A percentile compares a stretch with the other conserved stretches of the same genome.
These are phyloP conservation scores for Cercospora zeina DNA, from an alignment of 2,329 filamentous ascomycete genomes.

Conservation along the genomic window DNA sequence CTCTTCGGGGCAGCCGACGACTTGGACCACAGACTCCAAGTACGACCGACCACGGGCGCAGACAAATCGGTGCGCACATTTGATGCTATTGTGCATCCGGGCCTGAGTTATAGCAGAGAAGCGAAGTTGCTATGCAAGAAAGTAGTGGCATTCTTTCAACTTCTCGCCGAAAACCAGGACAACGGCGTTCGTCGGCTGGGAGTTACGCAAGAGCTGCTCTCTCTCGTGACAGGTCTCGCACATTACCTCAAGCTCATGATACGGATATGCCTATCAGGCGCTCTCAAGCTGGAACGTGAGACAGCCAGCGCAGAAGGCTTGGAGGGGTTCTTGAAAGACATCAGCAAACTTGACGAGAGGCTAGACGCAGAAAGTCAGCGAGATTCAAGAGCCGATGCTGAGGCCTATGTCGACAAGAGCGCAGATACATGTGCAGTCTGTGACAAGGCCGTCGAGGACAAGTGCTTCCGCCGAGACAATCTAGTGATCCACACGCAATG, in stretches of 20 bases:
- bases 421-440: conserved; percentile 80
- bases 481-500: conserved; percentile 83
- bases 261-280: conserved; percentile 91
- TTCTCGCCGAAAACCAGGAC: conserved; percentile 92
- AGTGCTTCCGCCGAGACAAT: conserved; percentile 75
- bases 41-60: conserved; percentile 43
- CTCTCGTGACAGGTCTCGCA: conserved; percentile 89
- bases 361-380: conserved; percentile 66
- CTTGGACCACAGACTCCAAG: conserved; percentile 71
- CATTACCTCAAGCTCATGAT: conserved; percentile 98
- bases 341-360: conserved; percentile 77
- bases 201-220: conserved; percentile 97
- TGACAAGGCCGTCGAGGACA: conserved; percentile 87
- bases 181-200: conserved; percentile 85
- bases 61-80: conserved; percentile 38
- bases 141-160: conserved; percentile 94
- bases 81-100: conserved; percentile 51
- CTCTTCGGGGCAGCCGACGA: conserved; percentile 86
- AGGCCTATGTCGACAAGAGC: conserved; percentile 48
- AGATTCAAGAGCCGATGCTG: conserved; percentile 46
- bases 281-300: conserved; percentile 86
- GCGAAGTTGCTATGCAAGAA: conserved; percentile 99
- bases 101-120: conserved; percentile 87
- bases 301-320: conserved; percentile 71
- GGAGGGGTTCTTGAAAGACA: conserved; percentile 77